Conservation (phyloP, 768 basidiomycete genomes). For the Cystofilobasidium bisporidii region DNA sequence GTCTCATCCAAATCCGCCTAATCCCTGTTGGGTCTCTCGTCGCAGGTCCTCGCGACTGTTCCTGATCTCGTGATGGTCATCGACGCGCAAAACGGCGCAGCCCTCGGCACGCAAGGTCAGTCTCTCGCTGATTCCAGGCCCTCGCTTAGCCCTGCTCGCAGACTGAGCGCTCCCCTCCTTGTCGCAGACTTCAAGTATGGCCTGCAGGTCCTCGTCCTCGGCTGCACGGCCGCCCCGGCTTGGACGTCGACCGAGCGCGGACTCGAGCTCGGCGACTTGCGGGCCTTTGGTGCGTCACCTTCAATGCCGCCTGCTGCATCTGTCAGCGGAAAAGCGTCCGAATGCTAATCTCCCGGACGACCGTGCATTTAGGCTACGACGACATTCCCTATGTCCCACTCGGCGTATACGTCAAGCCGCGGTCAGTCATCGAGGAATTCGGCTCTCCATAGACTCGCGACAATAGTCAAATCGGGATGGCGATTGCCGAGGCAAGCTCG, state of each 20-base stretch:
- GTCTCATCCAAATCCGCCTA: too few species aligned
- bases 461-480: too few species aligned
- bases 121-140: too few species aligned
- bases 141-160: too few species aligned
- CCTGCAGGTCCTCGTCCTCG: conserved; percentile 50
- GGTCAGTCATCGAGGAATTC: conserved; percentile 47
- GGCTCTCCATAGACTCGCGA: background rate
- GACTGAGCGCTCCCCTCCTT: too few species aligned
- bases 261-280: conserved; percentile 48
- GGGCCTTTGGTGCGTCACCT: conserved; percentile 44
- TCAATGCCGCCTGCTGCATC: background rate
- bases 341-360: too few species aligned
- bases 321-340: conserved; percentile 6
- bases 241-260: conserved; percentile 49
- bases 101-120: conserved; percentile 51
- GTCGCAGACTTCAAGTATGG: conserved; percentile 49
- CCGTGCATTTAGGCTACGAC: conserved; percentile 15
- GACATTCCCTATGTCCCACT: conserved; percentile 25
- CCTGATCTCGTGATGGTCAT: conserved; percentile 59
- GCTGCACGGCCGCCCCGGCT: conserved; percentile 48
- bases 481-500: too few species aligned
- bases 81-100: conserved; percentile 54
- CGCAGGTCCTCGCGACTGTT: conserved; percentile 47
- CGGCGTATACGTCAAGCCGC: conserved; percentile 44
- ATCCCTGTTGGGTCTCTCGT: too few species aligned